Evolutionary conservation across 1,284 basidiomycete species (phyloP).

Genomic region (Omphalotus olearius): DNA sequence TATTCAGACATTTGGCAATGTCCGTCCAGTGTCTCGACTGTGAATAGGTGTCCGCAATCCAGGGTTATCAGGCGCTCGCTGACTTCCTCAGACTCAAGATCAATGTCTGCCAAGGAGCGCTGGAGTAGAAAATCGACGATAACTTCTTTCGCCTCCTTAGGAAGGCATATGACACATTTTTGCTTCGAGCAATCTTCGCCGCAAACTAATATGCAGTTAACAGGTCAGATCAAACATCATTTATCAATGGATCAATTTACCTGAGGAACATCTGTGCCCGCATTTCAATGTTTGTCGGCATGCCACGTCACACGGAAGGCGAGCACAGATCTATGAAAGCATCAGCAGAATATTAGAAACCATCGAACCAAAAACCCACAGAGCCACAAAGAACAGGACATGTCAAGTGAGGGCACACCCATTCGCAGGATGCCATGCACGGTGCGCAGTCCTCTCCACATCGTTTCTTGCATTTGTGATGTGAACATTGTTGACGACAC

Average conservation of each 20-base stretch:
- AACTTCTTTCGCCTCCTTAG: constrained; percentile 31
- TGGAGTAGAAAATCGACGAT: constrained; percentile 60
- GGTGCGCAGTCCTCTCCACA: constrained; percentile 61
- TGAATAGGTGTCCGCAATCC: constrained; percentile 63
- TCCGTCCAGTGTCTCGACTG: constrained; percentile 69
- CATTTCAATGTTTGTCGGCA: constrained; percentile 49
- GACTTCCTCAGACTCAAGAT: constrained; percentile 33
- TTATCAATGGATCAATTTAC: constrained; percentile 28
- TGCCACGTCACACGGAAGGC: constrained; percentile 60
- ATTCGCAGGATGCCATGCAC: constrained; percentile 59
- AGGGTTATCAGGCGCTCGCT: constrained; percentile 58
- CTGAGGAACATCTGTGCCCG: constrained; percentile 66
- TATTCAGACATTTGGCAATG: constrained; percentile 48
- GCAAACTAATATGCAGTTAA: constrained; percentile 63
- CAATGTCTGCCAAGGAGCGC: constrained; percentile 46
- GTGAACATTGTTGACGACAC: constrained; percentile 57
- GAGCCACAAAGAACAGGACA: constrained; percentile 72
- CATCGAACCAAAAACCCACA: constrained; percentile 35
- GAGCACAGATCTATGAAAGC: constrained; percentile 53
- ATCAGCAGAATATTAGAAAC: neutral
- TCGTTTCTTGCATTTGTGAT: constrained; percentile 40
- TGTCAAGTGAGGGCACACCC: constrained; percentile 49
- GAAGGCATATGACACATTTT: constrained; percentile 49
- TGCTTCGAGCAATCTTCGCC: constrained; percentile 63
- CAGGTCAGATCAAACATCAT: constrained; percentile 12